Percentiles rank a stretch among this genome's conserved stretches.
phyloP scores from a whole-genome alignment of 2,329 filamentous ascomycete genomes.

The Fusarium sp. region DNA sequence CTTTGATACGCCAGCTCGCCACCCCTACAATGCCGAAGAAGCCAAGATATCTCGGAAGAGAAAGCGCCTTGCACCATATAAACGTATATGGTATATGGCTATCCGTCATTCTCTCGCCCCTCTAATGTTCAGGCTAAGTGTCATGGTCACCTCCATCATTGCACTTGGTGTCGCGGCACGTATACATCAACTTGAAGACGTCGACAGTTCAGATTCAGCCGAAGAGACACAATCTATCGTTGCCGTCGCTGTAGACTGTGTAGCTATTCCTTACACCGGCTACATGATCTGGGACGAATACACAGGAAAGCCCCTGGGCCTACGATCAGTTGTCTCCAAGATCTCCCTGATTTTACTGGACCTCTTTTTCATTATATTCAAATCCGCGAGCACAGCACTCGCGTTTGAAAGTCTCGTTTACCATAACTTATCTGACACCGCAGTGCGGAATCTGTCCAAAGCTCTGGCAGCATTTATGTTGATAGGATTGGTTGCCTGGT shows the following conservation, averaged over 20 bases:
- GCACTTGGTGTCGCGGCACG: slow-evolving; percentile 82
- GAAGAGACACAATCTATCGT: slow-evolving; percentile 85
- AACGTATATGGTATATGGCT: slow-evolving; percentile 73
- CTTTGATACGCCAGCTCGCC: slow-evolving; percentile 55
- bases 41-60: slow-evolving; percentile 46
- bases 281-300: slow-evolving; percentile 99
- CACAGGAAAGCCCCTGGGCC: slow-evolving; percentile 88
- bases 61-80: slow-evolving; percentile 53
- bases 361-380: slow-evolving; percentile 96
- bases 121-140: slow-evolving; percentile 81
- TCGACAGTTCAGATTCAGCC: slow-evolving; percentile 53
- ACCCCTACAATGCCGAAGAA: slow-evolving; percentile 48
- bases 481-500: slow-evolving; percentile 87
- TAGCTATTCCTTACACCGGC: slow-evolving; percentile 88
- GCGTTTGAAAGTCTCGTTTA: slow-evolving; percentile 86
- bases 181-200: slow-evolving; percentile 73
- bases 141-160: slow-evolving; percentile 83
- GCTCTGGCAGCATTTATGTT: slow-evolving; percentile 82
- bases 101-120: slow-evolving; percentile 88
- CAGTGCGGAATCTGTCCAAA: slow-evolving; percentile 67
- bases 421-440: slow-evolving; percentile 52
- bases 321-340: slow-evolving; percentile 86
- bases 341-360: slow-evolving; percentile 91
- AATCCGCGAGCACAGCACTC: slow-evolving; percentile 89
- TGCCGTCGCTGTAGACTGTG: slow-evolving; percentile 87